Conservation (phyloP, 805 yeast genomes). For the Zygosaccharomyces bisporus region DNA sequence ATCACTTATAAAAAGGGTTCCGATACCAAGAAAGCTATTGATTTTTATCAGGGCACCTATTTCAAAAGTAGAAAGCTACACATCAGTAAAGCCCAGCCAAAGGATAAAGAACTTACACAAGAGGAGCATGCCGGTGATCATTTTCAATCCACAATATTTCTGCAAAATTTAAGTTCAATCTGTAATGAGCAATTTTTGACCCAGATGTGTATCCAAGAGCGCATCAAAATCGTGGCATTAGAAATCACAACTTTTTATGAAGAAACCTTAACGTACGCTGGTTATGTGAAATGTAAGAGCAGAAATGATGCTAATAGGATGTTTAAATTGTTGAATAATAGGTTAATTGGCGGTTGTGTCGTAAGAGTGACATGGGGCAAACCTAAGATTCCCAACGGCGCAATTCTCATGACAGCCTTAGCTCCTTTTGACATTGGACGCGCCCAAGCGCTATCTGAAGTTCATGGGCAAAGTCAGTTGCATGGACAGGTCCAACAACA, state of each 20-base stretch:
- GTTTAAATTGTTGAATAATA: constrained; percentile 22
- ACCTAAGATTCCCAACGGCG: constrained; percentile 1
- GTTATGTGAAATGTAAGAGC: constrained; percentile 24
- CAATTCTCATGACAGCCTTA: neutral
- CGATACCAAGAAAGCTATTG: constrained; percentile 38
- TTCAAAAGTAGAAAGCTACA: constrained; percentile 29
- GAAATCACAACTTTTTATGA: constrained; percentile 19
- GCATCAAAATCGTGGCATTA: constrained; percentile 21
- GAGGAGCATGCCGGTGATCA: constrained; percentile 1
- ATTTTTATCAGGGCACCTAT: constrained; percentile 28
- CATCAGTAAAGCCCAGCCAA: constrained; percentile 26
- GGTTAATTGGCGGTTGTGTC: constrained; percentile 30
- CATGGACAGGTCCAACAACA: neutral
- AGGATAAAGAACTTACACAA: constrained; percentile 9
- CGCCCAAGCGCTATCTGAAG: neutral
- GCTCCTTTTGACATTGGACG: neutral
- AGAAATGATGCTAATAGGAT: constrained; percentile 23
- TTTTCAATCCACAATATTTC: constrained; percentile 20
- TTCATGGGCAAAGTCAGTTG: too few relatives aligned
- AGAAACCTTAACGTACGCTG: constrained; percentile 25
- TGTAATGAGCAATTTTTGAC: constrained; percentile 30
- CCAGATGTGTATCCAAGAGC: constrained; percentile 27
- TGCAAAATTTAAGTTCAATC: constrained; percentile 29
- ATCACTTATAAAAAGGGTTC: constrained; percentile 40
- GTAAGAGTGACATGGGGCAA: constrained; percentile 26